phyloP scores from a whole-genome alignment of 352 stramenopile species.

The Globisporangium lucens region DNA sequence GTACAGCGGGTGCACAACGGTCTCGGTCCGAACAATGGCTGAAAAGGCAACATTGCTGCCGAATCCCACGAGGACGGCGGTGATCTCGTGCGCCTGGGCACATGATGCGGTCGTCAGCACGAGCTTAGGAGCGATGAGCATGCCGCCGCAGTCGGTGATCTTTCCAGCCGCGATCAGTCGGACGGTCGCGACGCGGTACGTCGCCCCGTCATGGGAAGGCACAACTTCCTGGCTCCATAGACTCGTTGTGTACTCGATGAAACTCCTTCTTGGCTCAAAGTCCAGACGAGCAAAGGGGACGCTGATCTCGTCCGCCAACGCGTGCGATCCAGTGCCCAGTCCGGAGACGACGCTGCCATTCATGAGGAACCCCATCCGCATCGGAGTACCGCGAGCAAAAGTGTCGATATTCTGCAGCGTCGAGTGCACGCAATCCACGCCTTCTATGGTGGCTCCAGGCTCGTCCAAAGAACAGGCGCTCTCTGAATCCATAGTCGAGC shows the following conservation, averaged over 20 bases:
- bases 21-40: not conserved
- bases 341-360: not conserved
- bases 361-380: conserved; percentile 7
- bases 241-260: conserved; percentile 9
- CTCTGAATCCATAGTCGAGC: not conserved
- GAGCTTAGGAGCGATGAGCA: conserved; percentile 9
- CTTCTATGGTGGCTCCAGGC: not conserved
- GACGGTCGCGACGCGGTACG: not conserved
- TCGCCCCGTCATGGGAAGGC: not conserved
- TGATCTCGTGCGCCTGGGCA: not conserved
- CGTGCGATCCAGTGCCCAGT: not conserved
- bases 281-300: not conserved
- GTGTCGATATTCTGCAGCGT: not conserved
- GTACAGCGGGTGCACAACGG: conserved; percentile 1
- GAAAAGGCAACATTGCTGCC: not conserved
- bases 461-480: not conserved
- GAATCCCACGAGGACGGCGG: not conserved
- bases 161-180: not conserved
- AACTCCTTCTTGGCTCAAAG: not conserved
- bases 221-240: conserved; percentile 10
- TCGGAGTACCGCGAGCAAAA: not conserved
- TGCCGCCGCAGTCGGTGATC: conserved; percentile 2
- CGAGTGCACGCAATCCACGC: not conserved
- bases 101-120: conserved; percentile 14
- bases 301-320: not conserved